These are phyloP conservation scores for Colletotrichum tanaceti DNA, from an alignment of 2,329 filamentous ascomycete species.

Conservation along the genomic window DNA sequence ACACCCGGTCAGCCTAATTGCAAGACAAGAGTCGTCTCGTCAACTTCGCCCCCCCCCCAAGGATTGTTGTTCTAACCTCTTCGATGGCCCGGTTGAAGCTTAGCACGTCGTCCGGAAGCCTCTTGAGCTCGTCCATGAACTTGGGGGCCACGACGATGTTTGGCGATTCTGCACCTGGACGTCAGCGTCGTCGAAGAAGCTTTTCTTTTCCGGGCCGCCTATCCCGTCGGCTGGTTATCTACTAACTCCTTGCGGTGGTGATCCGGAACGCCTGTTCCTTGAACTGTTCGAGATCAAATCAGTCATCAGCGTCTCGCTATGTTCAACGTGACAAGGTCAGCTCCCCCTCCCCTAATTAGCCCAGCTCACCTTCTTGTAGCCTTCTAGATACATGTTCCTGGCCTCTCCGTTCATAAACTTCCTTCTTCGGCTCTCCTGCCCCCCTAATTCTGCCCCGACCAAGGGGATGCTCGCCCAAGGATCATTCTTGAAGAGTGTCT, in stretches of 20 bases:
- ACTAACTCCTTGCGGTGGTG: slow-evolving; percentile 44
- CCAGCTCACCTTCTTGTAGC: slow-evolving; percentile 46
- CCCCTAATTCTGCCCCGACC: slow-evolving; percentile 44
- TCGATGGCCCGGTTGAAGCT: slow-evolving; percentile 46
- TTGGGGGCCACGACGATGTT: slow-evolving; percentile 48
- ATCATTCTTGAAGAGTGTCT: slow-evolving; percentile 23
- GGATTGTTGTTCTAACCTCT: no score
- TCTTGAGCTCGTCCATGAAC: slow-evolving; percentile 49
- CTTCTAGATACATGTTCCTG: slow-evolving; percentile 45
- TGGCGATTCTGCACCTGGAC: slow-evolving; percentile 36
- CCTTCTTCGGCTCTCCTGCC: slow-evolving; percentile 45
- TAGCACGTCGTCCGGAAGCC: slow-evolving; percentile 48
- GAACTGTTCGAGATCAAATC: slow-evolving; percentile 44
- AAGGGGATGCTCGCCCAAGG: slow-evolving; percentile 43
- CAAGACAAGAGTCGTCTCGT: no score
- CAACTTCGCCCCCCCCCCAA: no score
- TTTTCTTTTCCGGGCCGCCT: no score
- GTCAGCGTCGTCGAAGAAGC: no score
- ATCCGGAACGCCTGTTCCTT: slow-evolving; percentile 47
- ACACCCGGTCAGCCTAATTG: background rate
- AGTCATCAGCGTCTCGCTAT: background rate
- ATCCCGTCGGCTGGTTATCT: fast-evolving
- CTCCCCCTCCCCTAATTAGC: background rate
- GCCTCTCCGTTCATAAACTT: slow-evolving; percentile 44
- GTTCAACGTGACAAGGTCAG: no score